These are phyloP conservation scores for Diaporthe sp. DNA, from an alignment of 2,329 filamentous ascomycete genomes.

Conservation along the genomic window DNA sequence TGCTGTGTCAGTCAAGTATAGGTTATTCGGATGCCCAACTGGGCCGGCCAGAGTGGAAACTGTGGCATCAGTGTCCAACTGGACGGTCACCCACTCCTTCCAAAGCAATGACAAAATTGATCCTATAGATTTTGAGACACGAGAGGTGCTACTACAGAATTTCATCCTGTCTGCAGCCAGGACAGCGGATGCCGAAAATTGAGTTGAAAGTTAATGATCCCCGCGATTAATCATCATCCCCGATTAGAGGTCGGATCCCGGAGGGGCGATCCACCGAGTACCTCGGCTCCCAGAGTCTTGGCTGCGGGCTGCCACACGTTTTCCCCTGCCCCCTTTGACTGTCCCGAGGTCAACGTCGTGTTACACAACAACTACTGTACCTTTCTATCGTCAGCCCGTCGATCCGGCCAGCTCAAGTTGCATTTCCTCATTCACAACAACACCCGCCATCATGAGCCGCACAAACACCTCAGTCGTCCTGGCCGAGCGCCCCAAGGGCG, in stretches of 20 bases:
- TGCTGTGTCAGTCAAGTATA: too few relatives aligned
- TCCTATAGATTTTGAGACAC: too few relatives aligned
- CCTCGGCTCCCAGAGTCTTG: slow-evolving; percentile 17
- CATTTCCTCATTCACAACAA: not conserved
- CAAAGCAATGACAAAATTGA: too few relatives aligned
- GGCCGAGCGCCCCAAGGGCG: slow-evolving; percentile 71
- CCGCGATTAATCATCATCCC: not conserved
- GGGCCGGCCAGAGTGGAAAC: too few relatives aligned
- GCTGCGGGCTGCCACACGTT: not conserved
- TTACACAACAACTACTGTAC: not conserved
- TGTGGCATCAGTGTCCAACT: too few relatives aligned
- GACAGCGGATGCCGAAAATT: not conserved
- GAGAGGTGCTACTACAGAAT: not conserved
- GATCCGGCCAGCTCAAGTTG: not conserved
- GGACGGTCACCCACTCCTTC: too few relatives aligned
- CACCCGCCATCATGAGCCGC: slow-evolving; percentile 23
- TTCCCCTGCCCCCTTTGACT: not conserved
- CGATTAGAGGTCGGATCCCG: slow-evolving; percentile 6
- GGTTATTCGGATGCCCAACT: too few relatives aligned
- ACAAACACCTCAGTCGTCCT: slow-evolving; percentile 59
- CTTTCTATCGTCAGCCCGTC: not conserved
- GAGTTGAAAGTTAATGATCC: too few relatives aligned
- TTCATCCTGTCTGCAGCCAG: not conserved
- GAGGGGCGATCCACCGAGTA: slow-evolving; percentile 24
- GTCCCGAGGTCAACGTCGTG: not conserved